phyloP scores from a whole-genome alignment of 495 filamentous ascomycete genomes.

The Penicillium subrubescens region DNA sequence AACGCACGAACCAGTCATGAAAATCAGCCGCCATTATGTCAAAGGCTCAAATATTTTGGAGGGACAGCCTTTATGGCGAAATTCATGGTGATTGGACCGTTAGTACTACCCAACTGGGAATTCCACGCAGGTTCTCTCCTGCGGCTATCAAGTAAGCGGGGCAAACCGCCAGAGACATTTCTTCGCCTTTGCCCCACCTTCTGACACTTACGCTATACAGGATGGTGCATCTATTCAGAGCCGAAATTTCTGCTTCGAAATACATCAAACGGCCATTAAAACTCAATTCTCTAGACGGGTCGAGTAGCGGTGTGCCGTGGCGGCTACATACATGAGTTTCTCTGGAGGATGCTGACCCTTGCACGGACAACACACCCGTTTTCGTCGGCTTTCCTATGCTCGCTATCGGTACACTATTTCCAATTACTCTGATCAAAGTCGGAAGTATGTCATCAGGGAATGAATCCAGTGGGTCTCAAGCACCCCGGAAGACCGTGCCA shows the following conservation, averaged over 20 bases:
- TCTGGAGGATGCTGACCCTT: not conserved
- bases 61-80: not conserved
- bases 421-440: not conserved
- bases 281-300: not conserved
- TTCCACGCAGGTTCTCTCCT: not conserved
- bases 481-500: not conserved
- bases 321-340: not conserved
- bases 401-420: not conserved
- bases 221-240: not conserved
- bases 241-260: not conserved
- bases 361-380: not conserved
- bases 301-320: conserved; percentile 1
- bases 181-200: not conserved
- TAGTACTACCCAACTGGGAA: conserved; percentile 1
- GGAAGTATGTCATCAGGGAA: conserved; percentile 4
- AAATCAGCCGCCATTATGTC: not conserved
- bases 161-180: not conserved
- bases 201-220: not conserved
- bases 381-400: not conserved
- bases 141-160: not conserved
- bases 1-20: not conserved
- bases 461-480: conserved; percentile 3
- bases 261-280: not conserved
- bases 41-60: not conserved
- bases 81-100: not conserved